These are phyloP conservation scores for Mortierella sp. DNA, from an alignment of 371 early-diverging fungal species.

Conservation along the genomic window DNA sequence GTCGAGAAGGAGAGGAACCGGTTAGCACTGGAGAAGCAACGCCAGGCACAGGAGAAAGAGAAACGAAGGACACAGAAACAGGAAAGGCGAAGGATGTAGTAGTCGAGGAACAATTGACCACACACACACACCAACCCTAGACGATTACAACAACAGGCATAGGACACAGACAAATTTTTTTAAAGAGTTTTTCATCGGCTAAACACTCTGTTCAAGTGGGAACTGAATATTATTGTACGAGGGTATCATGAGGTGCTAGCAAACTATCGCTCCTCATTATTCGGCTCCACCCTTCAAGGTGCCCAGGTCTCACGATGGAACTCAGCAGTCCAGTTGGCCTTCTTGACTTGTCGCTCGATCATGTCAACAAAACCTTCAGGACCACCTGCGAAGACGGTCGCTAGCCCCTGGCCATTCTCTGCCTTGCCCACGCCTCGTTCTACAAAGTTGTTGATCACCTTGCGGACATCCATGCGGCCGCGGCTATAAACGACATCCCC, in stretches of 20 bases:
- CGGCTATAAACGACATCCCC: slow-evolving; percentile 41
- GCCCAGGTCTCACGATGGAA: slow-evolving; percentile 53
- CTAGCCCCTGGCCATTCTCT: slow-evolving; percentile 27
- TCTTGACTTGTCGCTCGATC: slow-evolving; percentile 36
- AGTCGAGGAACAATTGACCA: neutral
- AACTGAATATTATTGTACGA: too few relatives aligned
- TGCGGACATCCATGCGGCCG: slow-evolving; percentile 39
- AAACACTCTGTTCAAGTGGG: too few relatives aligned
- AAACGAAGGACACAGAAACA: slow-evolving; percentile 62
- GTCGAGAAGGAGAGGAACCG: slow-evolving; percentile 66
- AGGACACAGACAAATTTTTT: too few relatives aligned
- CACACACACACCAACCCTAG: too few relatives aligned
- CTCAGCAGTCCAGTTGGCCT: slow-evolving; percentile 36
- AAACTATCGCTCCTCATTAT: too few relatives aligned
- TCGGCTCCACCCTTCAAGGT: slow-evolving; percentile 11
- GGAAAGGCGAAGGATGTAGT: slow-evolving; percentile 65
- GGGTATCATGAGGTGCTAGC: too few relatives aligned
- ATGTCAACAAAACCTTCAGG: slow-evolving; percentile 40
- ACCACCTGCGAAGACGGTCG: slow-evolving; percentile 44
- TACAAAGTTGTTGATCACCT: slow-evolving; percentile 24
- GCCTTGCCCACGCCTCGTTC: slow-evolving; percentile 30
- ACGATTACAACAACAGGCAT: too few relatives aligned
- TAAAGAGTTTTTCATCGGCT: too few relatives aligned
- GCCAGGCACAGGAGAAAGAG: slow-evolving; percentile 61
- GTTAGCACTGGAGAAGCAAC: slow-evolving; percentile 63